Conservation (phyloP, 306 rosid genomes). For the Corylus heterophylla region DNA sequence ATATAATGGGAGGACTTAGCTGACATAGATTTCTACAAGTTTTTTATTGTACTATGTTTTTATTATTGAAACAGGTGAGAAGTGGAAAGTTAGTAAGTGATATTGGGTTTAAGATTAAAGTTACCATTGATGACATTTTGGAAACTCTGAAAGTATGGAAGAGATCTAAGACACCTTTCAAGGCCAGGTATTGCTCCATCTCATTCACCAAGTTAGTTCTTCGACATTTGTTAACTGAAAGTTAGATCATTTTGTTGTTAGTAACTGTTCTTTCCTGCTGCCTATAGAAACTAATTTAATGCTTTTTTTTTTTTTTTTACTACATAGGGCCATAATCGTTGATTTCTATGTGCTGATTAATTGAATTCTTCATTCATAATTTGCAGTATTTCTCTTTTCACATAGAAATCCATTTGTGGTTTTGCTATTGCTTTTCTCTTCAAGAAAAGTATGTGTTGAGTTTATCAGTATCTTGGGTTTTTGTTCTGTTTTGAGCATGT, state of each 20-base stretch:
- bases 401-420: conserved; percentile 53
- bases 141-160: conserved; percentile 68
- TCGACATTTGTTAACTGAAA: conserved; percentile 2
- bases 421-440: conserved; percentile 34
- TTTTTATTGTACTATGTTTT: conserved; percentile 4
- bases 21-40: neutral
- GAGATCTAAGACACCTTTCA: conserved; percentile 43
- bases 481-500: neutral
- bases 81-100: conserved; percentile 59
- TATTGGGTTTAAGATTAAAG: conserved; percentile 81
- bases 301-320: no score
- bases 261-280: neutral
- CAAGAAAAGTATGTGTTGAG: conserved; percentile 67
- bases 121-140: conserved; percentile 63
- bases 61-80: conserved; percentile 56
- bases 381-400: conserved; percentile 86
- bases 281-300: no score
- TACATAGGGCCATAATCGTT: no score
- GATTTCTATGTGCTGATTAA: conserved; percentile 1
- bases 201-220: conserved; percentile 1
- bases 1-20: neutral
- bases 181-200: conserved; percentile 60
- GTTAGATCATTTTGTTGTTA: neutral
- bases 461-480: conserved; percentile 81
- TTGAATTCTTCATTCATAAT: conserved; percentile 62